Evolutionary conservation across 495 filamentous ascomycete genomes (phyloP).

Genomic region (Daldinia decipiens): DNA sequence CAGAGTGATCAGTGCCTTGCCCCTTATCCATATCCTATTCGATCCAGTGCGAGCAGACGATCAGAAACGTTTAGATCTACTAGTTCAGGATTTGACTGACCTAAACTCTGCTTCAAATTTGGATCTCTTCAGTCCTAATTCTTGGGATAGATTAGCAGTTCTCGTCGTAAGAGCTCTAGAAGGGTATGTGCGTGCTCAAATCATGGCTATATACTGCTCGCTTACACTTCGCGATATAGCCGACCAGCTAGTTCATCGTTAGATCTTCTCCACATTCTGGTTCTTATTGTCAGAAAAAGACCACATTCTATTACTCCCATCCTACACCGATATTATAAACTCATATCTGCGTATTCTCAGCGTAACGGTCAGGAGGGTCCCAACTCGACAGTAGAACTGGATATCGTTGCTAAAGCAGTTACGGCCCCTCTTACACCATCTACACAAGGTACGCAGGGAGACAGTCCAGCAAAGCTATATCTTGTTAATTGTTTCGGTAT

Average conservation of each 20-base stretch:
- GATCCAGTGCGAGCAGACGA: slow-evolving; percentile 48
- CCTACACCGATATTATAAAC: slow-evolving; percentile 38
- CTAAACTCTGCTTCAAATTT: slow-evolving; percentile 42
- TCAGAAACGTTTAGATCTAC: slow-evolving; percentile 47
- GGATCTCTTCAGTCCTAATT: slow-evolving; percentile 37
- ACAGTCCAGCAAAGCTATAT: background rate
- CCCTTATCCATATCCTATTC: slow-evolving; percentile 51
- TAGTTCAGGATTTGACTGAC: slow-evolving; percentile 51
- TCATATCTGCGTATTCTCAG: slow-evolving; percentile 34
- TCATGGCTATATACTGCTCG: background rate
- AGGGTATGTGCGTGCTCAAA: slow-evolving; percentile 35
- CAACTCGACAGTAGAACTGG: slow-evolving; percentile 17
- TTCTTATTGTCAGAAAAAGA: slow-evolving; percentile 36
- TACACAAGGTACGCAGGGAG: slow-evolving; percentile 34
- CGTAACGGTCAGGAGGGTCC: background rate
- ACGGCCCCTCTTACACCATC: slow-evolving; percentile 32
- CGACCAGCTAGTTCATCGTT: slow-evolving; percentile 33
- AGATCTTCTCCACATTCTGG: slow-evolving; percentile 27
- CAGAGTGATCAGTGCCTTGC: slow-evolving; percentile 48
- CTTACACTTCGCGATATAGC: slow-evolving; percentile 37
- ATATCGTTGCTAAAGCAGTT: slow-evolving; percentile 23
- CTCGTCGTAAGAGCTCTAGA: slow-evolving; percentile 51
- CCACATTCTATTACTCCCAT: slow-evolving; percentile 33
- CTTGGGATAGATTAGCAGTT: slow-evolving; percentile 50
- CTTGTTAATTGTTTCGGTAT: background rate